Evolutionary conservation across 305 asterid genomes (phyloP), one percentile per base, ranked within the genome.

Genomic region (Fraxinus platypoda): DNA sequence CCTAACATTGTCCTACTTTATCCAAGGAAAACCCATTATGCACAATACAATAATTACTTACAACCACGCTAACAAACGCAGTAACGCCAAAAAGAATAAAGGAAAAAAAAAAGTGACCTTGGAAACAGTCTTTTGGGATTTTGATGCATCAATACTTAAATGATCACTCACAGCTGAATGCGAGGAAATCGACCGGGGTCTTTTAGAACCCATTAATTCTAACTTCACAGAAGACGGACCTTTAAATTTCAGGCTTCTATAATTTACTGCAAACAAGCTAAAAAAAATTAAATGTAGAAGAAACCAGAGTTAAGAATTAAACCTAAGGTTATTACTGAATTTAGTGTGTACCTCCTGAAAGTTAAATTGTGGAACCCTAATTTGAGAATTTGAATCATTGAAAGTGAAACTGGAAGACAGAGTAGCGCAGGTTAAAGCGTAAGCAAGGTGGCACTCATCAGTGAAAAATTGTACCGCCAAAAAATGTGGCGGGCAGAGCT

Each of bases 381-480:
- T 83, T 83, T 91, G 34, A 86, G 84, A 85, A 88, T 81, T 82
- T 86, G 90, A 84, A 89, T 75, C 95, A 91, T 91, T 21, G 85
- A 25, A 25, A 1, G 26, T 28, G 30, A 52, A 37, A 62, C 54
- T 57, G 43, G 49, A 30, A 49, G 21, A 37, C 54, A 71, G 79
- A 68, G 85, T 3, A 87, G 86, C 82, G 80, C 78, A 70, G 80
- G 83, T 68, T 72, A 75, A 46, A 17, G 68, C 23, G 62, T 62
- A 28, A 73, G 87, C 76, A 41, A 52, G 7, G 78, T 80, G 46
- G 87, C 43, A 8, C 43, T 37, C 8, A 1, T 38, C 86, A 81
- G 34, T 9, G 13, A 66, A 66, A 66, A 25, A 62, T 62, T 28
- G 74, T 21, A 26, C 74, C 74, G 74, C 74, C 74, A 66, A 66